Percentiles rank a stretch among this genome's conserved stretches.
Conservation (phyloP, 2,329 filamentous ascomycete species). For the Aspergillus neoniger region DNA sequence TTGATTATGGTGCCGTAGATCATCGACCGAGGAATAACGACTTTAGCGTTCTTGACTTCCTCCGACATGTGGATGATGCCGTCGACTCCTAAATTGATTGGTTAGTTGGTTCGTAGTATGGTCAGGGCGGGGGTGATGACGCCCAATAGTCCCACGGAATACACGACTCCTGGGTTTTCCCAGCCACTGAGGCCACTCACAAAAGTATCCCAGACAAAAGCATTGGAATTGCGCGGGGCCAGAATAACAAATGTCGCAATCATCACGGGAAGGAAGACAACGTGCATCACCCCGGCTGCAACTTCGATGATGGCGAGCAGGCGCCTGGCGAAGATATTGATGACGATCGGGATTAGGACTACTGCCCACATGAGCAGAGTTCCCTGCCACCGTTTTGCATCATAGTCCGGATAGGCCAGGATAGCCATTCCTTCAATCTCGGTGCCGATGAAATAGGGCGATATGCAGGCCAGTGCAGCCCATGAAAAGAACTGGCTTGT, state of each 20-base stretch:
- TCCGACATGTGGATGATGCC: conserved; percentile 45
- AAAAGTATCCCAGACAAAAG: conserved; percentile 29
- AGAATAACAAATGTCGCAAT: conserved; percentile 26
- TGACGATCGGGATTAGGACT: conserved; percentile 49
- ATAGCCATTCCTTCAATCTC: conserved; percentile 40
- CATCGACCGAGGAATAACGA: conserved; percentile 50
- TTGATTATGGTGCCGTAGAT: conserved; percentile 50
- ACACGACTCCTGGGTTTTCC: conserved; percentile 23
- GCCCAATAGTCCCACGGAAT: conserved; percentile 17
- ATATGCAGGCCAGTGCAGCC: conserved; percentile 27
- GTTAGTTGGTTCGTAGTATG: background rate
- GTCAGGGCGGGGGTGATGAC: conserved; percentile 8
- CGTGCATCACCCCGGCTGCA: conserved; percentile 23
- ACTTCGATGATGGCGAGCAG: conserved; percentile 18
- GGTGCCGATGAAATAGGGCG: conserved; percentile 34
- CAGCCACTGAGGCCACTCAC: conserved; percentile 27
- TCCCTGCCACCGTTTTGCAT: conserved; percentile 35
- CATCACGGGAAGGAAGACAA: conserved; percentile 26
- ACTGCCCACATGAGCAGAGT: conserved; percentile 55
- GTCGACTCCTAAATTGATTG: conserved; percentile 23
- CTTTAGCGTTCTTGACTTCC: conserved; percentile 50
- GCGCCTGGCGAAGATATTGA: conserved; percentile 49
- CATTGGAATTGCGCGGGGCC: conserved; percentile 23
- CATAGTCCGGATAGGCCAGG: conserved; percentile 30
- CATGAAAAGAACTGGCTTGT: conserved; percentile 26